Conservation (phyloP, 192 early-diverging fungal genomes). For the Obelidium mucronatum region DNA sequence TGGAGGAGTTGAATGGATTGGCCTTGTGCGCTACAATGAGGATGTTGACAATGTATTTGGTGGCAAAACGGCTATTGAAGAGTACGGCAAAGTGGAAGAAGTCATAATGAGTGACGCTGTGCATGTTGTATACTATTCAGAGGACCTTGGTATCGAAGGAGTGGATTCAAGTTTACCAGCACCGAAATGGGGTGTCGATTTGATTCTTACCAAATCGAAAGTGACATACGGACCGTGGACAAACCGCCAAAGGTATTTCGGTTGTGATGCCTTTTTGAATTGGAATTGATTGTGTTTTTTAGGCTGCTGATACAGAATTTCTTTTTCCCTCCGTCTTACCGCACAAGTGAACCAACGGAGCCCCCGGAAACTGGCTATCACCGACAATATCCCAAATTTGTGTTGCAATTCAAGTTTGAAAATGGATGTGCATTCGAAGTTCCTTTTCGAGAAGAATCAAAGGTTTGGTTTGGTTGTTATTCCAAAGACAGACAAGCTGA, state of each 20-base stretch:
- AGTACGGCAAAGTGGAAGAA: slow-evolving; percentile 74
- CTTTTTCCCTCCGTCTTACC: slow-evolving; percentile 76
- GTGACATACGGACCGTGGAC: slow-evolving; percentile 85
- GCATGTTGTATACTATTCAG: slow-evolving; percentile 68
- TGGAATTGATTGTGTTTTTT: slow-evolving; percentile 1
- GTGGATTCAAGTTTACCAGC: slow-evolving; percentile 27
- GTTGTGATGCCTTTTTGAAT: neutral
- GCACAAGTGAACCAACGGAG: slow-evolving; percentile 56
- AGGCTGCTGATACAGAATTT: slow-evolving; percentile 70
- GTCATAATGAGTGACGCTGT: slow-evolving; percentile 65
- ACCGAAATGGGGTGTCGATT: slow-evolving; percentile 76
- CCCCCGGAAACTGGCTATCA: slow-evolving; percentile 59
- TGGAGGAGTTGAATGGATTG: slow-evolving; percentile 57
- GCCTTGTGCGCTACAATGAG: slow-evolving; percentile 66
- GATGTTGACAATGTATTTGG: slow-evolving; percentile 33
- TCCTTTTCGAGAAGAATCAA: slow-evolving; percentile 75
- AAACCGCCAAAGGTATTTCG: slow-evolving; percentile 69
- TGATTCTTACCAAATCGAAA: slow-evolving; percentile 62
- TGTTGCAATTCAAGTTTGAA: slow-evolving; percentile 68
- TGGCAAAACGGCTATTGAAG: slow-evolving; percentile 29
- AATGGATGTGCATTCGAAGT: slow-evolving; percentile 64
- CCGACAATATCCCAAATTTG: slow-evolving; percentile 62
- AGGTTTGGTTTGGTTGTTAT: slow-evolving; percentile 62
- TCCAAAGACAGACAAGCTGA: too few species aligned
- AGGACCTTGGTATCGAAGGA: slow-evolving; percentile 63